Evolutionary conservation across 176 grass and related monocot species (phyloP).

Genomic region (Triticum urartu): DNA sequence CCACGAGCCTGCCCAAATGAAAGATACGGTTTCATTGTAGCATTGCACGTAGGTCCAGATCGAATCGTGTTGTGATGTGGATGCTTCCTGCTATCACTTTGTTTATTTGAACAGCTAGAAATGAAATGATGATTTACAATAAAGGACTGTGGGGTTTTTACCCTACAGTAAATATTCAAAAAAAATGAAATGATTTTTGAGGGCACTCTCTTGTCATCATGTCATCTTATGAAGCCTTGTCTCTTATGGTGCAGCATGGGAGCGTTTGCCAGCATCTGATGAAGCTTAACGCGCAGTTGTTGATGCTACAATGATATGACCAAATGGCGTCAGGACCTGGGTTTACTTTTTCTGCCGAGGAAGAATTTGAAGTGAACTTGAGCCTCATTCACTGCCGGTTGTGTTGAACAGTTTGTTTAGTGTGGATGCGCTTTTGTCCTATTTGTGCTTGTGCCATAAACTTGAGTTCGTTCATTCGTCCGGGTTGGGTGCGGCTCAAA

Average conservation of each 20-base stretch:
- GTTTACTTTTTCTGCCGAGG: neutral
- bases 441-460: neutral
- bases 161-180: no score
- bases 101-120: no score
- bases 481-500: neutral
- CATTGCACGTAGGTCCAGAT: no score
- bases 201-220: no score
- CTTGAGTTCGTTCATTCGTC: neutral
- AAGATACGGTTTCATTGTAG: no score
- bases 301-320: neutral
- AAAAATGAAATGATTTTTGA: no score
- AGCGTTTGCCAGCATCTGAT: neutral
- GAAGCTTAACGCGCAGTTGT: neutral
- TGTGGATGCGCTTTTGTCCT: neutral
- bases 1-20: no score
- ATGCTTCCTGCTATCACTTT: no score
- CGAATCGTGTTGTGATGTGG: no score
- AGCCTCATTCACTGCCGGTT: neutral
- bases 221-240: neutral
- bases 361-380: neutral
- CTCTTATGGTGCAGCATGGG: neutral
- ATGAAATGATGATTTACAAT: no score
- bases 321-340: neutral
- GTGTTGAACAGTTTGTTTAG: neutral
- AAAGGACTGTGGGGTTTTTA: no score